phyloP scores from a whole-genome alignment of 202 grass and related monocot genomes.

The Elaeis oleifera region DNA sequence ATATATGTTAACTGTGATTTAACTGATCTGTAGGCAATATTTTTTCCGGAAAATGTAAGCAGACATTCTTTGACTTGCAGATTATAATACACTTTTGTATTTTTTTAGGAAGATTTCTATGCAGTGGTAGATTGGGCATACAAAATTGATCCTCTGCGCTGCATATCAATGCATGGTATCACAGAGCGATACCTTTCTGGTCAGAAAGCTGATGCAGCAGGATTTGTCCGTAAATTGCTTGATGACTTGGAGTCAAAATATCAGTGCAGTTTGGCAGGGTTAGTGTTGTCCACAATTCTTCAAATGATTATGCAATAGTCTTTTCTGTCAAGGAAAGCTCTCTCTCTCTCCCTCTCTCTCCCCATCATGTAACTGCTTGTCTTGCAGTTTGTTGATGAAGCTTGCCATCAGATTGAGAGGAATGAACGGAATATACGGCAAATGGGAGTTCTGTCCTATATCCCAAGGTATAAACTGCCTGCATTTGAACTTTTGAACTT shows the following conservation, averaged over 20 bases:
- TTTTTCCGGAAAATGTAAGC: too few relatives aligned
- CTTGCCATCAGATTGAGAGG: constrained; percentile 95
- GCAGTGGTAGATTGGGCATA: constrained; percentile 98
- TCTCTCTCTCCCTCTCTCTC: neutral
- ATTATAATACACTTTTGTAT: constrained; percentile 10
- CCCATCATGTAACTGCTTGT: constrained; percentile 11
- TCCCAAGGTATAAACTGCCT: constrained; percentile 55
- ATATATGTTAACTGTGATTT: too few relatives aligned
- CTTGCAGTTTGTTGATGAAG: constrained; percentile 98
- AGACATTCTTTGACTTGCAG: constrained; percentile 7
- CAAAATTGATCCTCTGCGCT: constrained; percentile 95
- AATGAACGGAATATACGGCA: constrained; percentile 93
- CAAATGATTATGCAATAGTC: neutral
- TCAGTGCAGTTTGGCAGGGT: constrained; percentile 91
- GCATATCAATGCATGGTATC: constrained; percentile 99
- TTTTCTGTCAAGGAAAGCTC: neutral
- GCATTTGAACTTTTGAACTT: too few relatives aligned
- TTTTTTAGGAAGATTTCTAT: constrained; percentile 87
- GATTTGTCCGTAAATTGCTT: constrained; percentile 94
- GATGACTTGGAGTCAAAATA: constrained; percentile 97
- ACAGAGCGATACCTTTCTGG: constrained; percentile 97
- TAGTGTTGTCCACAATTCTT: constrained; percentile 24
- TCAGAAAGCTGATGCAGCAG: constrained; percentile 98
- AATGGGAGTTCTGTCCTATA: constrained; percentile 76
- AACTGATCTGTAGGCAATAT: too few relatives aligned